phyloP scores from a whole-genome alignment of 441 rosid species.

The Erysimum cheiri region DNA sequence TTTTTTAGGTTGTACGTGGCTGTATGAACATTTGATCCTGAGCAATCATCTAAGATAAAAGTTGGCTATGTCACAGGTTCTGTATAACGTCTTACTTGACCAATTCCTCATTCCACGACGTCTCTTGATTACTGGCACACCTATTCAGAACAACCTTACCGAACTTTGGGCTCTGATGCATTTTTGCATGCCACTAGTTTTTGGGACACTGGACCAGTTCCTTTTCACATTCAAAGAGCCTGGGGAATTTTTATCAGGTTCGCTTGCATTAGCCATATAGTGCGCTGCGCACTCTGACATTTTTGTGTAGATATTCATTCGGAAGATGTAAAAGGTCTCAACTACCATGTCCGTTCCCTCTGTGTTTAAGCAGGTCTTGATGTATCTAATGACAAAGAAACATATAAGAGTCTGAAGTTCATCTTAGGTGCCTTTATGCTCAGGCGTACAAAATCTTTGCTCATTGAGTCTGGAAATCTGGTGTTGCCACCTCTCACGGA shows the following conservation, averaged over 20 bases:
- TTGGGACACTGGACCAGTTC: slow-evolving; percentile 79
- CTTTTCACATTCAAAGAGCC: slow-evolving; percentile 73
- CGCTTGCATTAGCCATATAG: slow-evolving; percentile 8
- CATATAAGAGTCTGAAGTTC: slow-evolving; percentile 61
- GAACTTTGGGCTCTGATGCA: slow-evolving; percentile 96
- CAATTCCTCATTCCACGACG: slow-evolving; percentile 82
- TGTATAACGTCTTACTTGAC: slow-evolving; percentile 69
- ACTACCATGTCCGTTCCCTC: slow-evolving; percentile 4
- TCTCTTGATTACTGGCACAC: slow-evolving; percentile 93
- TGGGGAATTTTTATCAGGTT: slow-evolving; percentile 63
- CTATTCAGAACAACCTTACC: slow-evolving; percentile 84
- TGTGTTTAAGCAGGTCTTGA: slow-evolving; percentile 49
- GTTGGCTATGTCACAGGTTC: slow-evolving; percentile 59
- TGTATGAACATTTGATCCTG: slow-evolving; percentile 9
- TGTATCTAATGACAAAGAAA: slow-evolving; percentile 51
- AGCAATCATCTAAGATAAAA: not conserved
- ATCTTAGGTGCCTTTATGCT: slow-evolving; percentile 86
- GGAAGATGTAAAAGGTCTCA: not conserved
- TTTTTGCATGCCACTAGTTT: slow-evolving; percentile 88
- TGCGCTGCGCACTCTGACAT: not conserved
- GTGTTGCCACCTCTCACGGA: slow-evolving; percentile 87
- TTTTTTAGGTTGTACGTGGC: not conserved
- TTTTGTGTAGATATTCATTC: slow-evolving; percentile 9
- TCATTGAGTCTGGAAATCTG: slow-evolving; percentile 72
- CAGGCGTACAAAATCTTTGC: slow-evolving; percentile 79